Evolutionary conservation across 768 basidiomycete genomes (phyloP).

Genomic region (Kwoniella bestiolae): DNA sequence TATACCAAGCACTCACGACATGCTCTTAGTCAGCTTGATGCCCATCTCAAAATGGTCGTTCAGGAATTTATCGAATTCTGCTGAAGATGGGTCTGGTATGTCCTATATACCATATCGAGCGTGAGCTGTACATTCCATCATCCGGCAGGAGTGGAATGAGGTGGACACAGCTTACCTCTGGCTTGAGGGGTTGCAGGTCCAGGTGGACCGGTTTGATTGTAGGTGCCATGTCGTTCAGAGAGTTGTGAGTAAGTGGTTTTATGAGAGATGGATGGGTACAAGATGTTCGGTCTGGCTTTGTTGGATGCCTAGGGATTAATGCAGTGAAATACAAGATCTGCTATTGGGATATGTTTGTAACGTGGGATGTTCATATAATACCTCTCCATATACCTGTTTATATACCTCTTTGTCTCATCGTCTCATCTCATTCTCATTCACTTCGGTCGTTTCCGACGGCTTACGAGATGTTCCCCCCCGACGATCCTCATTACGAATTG

Average conservation of each 20-base stretch:
- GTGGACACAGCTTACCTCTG: slow-evolving; percentile 2
- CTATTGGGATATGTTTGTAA: too few relatives aligned
- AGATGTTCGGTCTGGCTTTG: too few relatives aligned
- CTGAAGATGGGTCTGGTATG: slow-evolving; percentile 31
- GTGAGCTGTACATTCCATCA: background rate
- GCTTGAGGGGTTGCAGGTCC: slow-evolving; percentile 14
- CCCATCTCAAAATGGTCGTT: slow-evolving; percentile 39
- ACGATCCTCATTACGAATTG: background rate
- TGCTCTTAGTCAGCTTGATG: slow-evolving; percentile 31
- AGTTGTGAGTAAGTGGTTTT: background rate
- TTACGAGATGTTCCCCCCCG: background rate
- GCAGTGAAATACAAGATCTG: too few relatives aligned
- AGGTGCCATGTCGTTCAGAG: background rate
- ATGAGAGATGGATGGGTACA: too few relatives aligned
- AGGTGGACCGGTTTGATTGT: slow-evolving; percentile 4
- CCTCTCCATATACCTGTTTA: too few relatives aligned
- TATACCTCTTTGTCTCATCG: background rate
- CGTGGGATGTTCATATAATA: too few relatives aligned
- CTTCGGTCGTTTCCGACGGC: background rate
- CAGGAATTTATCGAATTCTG: slow-evolving; percentile 37
- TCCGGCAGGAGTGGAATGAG: background rate
- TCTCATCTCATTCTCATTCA: background rate
- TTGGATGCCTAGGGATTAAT: too few relatives aligned
- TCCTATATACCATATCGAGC: slow-evolving; percentile 20
- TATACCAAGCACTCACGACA: slow-evolving; percentile 33